Evolutionary conservation across 1,139 yeast species (phyloP).

Genomic region (Kazachstania sp.): DNA sequence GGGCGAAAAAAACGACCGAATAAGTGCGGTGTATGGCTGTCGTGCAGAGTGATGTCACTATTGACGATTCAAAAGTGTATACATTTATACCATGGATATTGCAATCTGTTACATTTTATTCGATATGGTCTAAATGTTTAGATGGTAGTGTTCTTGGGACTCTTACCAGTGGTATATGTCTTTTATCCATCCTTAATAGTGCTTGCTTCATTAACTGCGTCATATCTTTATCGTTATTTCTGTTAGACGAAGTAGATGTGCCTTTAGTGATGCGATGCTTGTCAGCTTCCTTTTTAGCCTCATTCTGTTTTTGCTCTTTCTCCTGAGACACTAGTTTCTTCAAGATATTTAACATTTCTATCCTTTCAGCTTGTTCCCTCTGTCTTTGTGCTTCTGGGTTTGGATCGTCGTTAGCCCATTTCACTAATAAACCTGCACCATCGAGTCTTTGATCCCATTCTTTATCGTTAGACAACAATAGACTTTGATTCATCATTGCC

Average conservation of each 20-base stretch:
- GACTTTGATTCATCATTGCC: conserved; percentile 77
- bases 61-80: too few species aligned
- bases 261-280: background rate
- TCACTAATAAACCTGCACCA: conserved; percentile 50
- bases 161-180: too few species aligned
- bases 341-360: conserved; percentile 20
- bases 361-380: conserved; percentile 33
- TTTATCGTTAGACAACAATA: conserved; percentile 40
- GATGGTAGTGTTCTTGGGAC: too few species aligned
- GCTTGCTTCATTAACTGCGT: conserved; percentile 2
- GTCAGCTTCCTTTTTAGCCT: background rate
- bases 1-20: too few species aligned
- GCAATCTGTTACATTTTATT: too few species aligned
- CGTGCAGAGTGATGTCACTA: too few species aligned
- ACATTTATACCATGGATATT: too few species aligned
- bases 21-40: too few species aligned
- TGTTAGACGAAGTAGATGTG: background rate
- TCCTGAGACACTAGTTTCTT: conserved; percentile 9
- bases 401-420: conserved; percentile 92
- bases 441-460: conserved; percentile 30
- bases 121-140: too few species aligned
- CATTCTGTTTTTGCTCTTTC: conserved; percentile 1
- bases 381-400: conserved; percentile 57
- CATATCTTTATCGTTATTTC: too few species aligned
- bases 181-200: too few species aligned